Evolutionary conservation across 257 asterid species (phyloP), one percentile per base, ranked within the genome.

Genomic region (Datura wrightii): DNA sequence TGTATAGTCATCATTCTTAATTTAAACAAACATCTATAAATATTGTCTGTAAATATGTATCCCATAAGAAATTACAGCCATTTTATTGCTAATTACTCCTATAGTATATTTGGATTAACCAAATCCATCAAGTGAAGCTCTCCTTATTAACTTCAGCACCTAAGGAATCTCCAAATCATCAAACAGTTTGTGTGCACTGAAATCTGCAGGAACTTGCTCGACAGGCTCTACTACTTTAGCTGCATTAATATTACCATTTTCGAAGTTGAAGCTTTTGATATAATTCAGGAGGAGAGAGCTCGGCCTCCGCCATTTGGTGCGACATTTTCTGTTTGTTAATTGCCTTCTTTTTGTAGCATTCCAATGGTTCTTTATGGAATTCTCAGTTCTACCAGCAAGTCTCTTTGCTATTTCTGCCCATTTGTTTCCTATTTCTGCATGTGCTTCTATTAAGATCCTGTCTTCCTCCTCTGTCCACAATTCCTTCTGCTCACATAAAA

Each of bases 291-390:
- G 91, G 39, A 94, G 88, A 37, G 91, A 89, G 80, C 96, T 93
- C 0, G 98, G 98, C 74, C 83, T 91, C 1, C 97, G 95, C 97
- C 94, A 93, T 80, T 93, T 93, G 62, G 97, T 93, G 50, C 89
- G 89, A 85, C 98, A 93, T 83, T 93, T 91, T 82, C 94, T 86
- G 19, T 91, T 87, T 0, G 97, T 88, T 5, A 93, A 86, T 70
- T 95, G 98, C 72, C 96, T 89, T 74, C 99, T 91, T 71, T 95
- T 95, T 1, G 98, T 95, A 1, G 98, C 96, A 59, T 95, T 95
- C 98, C 98, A 95, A 39, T 95, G 98, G 85, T 95, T 95, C 86
- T 95, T 95, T 84, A 95, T 93, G 10, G 97, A 90, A 59, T 95
- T 95, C 63, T 95, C 99, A 2, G 97, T 94, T 87, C 98, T 88